Conservation (phyloP, 805 yeast genomes). For the Ascoidea asiatica region DNA sequence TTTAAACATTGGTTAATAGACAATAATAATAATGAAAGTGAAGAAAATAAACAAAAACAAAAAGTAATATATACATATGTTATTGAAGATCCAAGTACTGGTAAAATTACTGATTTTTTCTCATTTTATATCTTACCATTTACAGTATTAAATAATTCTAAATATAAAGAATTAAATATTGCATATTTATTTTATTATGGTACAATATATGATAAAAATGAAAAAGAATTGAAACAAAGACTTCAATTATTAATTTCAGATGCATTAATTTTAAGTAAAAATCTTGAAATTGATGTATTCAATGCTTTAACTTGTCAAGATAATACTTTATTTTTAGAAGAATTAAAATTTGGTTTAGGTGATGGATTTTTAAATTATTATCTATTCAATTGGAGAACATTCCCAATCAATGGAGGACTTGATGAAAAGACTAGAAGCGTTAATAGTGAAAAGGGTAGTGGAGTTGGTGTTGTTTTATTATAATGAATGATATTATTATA, state of each 20-base stretch:
- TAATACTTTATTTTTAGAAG: constrained; percentile 68
- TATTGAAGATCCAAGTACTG: constrained; percentile 36
- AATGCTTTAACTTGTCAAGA: constrained; percentile 89
- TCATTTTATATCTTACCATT: constrained; percentile 86
- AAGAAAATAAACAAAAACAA: constrained; percentile 18
- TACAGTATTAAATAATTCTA: constrained; percentile 55
- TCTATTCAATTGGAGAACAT: constrained; percentile 78
- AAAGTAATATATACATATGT: constrained; percentile 68
- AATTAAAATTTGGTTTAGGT: constrained; percentile 82
- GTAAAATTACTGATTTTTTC: constrained; percentile 72
- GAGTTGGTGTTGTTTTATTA: constrained; percentile 82
- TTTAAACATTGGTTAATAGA: constrained; percentile 70
- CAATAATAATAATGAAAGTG: constrained; percentile 22
- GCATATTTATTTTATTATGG: constrained; percentile 91
- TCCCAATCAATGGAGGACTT: constrained; percentile 73
- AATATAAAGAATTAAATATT: constrained; percentile 58
- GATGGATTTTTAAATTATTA: constrained; percentile 89
- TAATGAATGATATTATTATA: no score
- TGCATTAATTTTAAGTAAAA: constrained; percentile 63
- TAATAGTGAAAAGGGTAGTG: constrained; percentile 48
- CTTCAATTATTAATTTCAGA: constrained; percentile 52
- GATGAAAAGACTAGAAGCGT: constrained; percentile 38
- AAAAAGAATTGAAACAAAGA: constrained; percentile 37
- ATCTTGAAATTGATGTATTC: constrained; percentile 70
- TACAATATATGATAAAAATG: constrained; percentile 24